Conservation (phyloP, 805 yeast species). For the Pichia occidentalis region DNA sequence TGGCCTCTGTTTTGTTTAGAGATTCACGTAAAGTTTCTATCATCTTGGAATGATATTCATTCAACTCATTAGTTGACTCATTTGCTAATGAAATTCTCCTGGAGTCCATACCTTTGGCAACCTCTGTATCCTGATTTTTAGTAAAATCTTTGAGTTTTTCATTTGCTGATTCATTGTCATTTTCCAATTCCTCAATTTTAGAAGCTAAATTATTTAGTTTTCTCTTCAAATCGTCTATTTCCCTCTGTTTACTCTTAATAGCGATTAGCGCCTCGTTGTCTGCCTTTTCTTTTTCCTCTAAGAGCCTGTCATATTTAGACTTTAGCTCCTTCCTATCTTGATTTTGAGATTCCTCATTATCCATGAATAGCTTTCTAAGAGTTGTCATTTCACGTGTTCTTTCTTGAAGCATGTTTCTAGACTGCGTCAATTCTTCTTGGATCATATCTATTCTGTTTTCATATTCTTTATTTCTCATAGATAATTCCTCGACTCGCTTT, state of each 20-base stretch:
- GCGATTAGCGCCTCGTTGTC: constrained; percentile 47
- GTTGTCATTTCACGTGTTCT: constrained; percentile 73
- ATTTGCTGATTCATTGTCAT: constrained; percentile 10
- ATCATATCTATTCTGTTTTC: constrained; percentile 53
- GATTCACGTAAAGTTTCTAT: constrained; percentile 45
- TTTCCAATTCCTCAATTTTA: constrained; percentile 14
- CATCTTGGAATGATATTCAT: constrained; percentile 18
- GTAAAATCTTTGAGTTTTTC: constrained; percentile 3
- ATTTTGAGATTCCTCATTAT: constrained; percentile 55
- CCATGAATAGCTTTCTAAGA: constrained; percentile 61
- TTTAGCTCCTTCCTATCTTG: constrained; percentile 48
- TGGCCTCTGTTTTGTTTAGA: constrained; percentile 42
- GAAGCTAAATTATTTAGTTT: constrained; percentile 33
- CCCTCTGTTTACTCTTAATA: constrained; percentile 54
- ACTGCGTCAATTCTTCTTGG: constrained; percentile 78
- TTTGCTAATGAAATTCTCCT: constrained; percentile 5
- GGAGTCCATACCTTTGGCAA: too few relatives aligned
- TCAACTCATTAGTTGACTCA: constrained; percentile 1
- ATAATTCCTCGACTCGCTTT: constrained; percentile 67
- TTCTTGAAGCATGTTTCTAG: constrained; percentile 67
- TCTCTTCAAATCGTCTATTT: constrained; percentile 53
- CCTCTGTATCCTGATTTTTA: background rate
- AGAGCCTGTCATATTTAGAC: constrained; percentile 40
- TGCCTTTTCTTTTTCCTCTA: constrained; percentile 56
- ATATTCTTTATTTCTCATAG: constrained; percentile 61